Evolutionary conservation across 2,329 filamentous ascomycete genomes (phyloP).

Genomic region (Bipolaris bicolor): DNA sequence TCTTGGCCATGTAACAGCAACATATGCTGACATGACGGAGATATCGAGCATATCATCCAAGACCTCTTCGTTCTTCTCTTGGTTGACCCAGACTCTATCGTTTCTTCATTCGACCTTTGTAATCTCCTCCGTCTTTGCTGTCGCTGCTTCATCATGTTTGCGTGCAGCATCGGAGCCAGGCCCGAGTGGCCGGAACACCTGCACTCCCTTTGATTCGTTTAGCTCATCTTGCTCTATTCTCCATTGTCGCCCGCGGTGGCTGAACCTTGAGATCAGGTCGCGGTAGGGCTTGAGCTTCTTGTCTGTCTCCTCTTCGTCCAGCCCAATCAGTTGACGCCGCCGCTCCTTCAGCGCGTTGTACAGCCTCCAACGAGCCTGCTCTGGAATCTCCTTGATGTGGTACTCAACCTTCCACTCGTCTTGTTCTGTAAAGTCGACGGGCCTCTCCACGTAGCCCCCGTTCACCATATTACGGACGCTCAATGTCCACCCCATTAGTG

Average conservation of each 20-base stretch:
- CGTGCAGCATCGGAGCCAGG: conserved; percentile 30
- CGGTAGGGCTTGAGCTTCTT: conserved; percentile 53
- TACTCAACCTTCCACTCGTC: conserved; percentile 80
- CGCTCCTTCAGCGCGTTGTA: conserved; percentile 58
- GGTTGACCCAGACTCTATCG: not conserved
- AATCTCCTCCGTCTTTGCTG: too few species aligned
- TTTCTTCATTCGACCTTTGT: too few species aligned
- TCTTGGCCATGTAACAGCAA: not conserved
- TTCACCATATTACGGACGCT: conserved; percentile 76
- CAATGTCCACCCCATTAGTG: conserved; percentile 72
- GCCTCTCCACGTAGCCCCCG: conserved; percentile 66
- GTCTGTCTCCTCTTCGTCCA: conserved; percentile 52
- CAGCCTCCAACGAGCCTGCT: conserved; percentile 20
- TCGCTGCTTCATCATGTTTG: too few species aligned
- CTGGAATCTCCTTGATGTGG: conserved; percentile 65
- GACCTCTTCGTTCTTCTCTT: conserved; percentile 7
- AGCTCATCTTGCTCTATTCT: conserved; percentile 61
- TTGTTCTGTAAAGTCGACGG: conserved; percentile 53
- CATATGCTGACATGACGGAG: conserved; percentile 4
- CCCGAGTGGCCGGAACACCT: conserved; percentile 43
- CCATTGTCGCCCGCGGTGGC: conserved; percentile 63
- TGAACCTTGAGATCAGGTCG: conserved; percentile 54
- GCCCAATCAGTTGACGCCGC: conserved; percentile 54
- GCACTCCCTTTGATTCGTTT: conserved; percentile 54
- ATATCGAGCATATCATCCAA: conserved; percentile 7